Conservation (phyloP, 176 grass and related monocot genomes). For the Carex pumila region DNA sequence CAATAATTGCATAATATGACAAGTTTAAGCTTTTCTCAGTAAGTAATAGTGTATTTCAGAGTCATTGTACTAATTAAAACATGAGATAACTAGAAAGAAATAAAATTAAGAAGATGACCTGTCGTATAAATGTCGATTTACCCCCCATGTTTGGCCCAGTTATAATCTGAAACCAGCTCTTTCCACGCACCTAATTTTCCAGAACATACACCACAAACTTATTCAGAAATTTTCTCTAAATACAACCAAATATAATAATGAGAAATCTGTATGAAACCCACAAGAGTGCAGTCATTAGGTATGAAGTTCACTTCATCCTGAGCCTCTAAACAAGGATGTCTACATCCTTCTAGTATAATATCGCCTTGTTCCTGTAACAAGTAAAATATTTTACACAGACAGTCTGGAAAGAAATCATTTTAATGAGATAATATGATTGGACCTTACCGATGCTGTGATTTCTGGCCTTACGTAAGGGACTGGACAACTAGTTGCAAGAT, state of each 20-base stretch:
- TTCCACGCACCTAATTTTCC: conserved; percentile 56
- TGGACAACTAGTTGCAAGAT: conserved; percentile 73
- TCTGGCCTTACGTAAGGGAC: conserved; percentile 89
- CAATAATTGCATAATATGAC: conserved; percentile 18
- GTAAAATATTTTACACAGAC: conserved; percentile 5
- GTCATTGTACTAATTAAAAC: conserved; percentile 2
- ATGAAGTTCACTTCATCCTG: conserved; percentile 98
- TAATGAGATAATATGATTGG: conserved; percentile 10
- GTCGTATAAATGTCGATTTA: conserved; percentile 96
- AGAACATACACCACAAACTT: conserved; percentile 37
- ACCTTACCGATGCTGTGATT: conserved; percentile 72
- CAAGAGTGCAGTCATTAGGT: conserved; percentile 91
- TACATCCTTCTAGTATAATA: conserved; percentile 89
- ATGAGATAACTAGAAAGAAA: background rate
- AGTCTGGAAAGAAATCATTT: conserved; percentile 16
- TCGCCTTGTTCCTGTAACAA: conserved; percentile 71
- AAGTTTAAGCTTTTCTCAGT: background rate
- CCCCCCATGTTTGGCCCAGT: conserved; percentile 99
- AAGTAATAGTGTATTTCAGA: background rate
- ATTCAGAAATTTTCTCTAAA: background rate
- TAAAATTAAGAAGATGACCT: conserved; percentile 48
- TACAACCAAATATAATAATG: background rate
- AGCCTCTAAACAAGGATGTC: conserved; percentile 94
- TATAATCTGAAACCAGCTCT: conserved; percentile 99
- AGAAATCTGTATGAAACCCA: conserved; percentile 29